Conservation (phyloP, 164 flowering plant genomes). For the Vitis rupestris region DNA sequence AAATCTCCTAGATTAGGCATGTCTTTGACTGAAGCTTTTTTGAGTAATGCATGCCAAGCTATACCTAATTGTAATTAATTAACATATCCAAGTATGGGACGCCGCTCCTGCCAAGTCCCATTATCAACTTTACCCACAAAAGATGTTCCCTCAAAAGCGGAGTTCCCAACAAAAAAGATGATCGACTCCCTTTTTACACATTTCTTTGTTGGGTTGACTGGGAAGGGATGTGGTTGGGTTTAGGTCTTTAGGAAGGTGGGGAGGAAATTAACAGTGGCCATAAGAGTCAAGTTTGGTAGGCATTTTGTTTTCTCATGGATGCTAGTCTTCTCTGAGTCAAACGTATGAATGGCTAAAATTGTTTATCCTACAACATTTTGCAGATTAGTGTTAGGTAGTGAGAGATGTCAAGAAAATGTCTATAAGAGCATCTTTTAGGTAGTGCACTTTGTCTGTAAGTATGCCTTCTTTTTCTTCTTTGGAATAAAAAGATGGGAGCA, state of each 20-base stretch:
- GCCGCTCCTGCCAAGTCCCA: neutral
- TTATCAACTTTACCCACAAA: neutral
- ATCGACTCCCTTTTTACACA: neutral
- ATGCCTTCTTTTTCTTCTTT: neutral
- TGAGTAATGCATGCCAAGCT: neutral
- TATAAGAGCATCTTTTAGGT: neutral
- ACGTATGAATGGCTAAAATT: neutral
- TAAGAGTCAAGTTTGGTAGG: slow-evolving; percentile 5
- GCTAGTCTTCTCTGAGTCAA: neutral
- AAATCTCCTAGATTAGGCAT: neutral
- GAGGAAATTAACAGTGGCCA: neutral
- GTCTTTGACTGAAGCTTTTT: neutral
- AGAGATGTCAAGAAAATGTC: neutral
- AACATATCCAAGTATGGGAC: neutral
- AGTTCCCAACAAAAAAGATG: neutral
- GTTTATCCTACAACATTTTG: no score
- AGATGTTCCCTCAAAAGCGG: neutral
- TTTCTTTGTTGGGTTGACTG: neutral
- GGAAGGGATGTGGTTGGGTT: neutral
- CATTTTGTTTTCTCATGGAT: neutral
- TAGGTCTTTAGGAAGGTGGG: slow-evolving; percentile 1
- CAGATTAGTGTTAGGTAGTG: neutral
- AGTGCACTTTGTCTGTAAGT: neutral
- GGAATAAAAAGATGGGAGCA: neutral
- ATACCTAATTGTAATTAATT: neutral